Evolutionary conservation across 441 rosid species (phyloP), one percentile per base, ranked within the genome.

Genomic region (Euphorbia celastroides): DNA sequence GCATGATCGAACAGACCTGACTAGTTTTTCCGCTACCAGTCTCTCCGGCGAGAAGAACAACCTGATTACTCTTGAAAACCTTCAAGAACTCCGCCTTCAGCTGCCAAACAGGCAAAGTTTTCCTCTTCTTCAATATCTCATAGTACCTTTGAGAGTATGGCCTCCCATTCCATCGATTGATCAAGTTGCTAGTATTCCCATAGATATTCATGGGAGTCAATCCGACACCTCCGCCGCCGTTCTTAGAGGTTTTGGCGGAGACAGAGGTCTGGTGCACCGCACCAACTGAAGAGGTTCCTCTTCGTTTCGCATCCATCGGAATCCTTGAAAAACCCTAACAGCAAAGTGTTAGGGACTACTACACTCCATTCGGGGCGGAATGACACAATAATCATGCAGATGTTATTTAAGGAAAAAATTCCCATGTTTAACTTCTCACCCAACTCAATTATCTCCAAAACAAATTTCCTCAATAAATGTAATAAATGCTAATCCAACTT

Each of bases 1-100:
- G 26, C 56, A 52, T 26, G 7, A 62, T 34, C 64, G 44, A 25
- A 65, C 81, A 66, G 46, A 89, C 98, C 97, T 94, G 99, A 19
- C 98, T 94, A 10, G 99, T 94, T 84, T 94, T 94, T 42, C 99
- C 99, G 64, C 99, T 94, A 65, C 99, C 99, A 7, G 98, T 92
- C 78, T 94, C 99, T 54, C 98, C 99, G 23, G 92, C 98, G 38
- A 94, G 83, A 50, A 94, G 74, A 26, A 94, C 68, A 16, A 84
- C 87, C 80, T 90, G 98, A 74, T 79, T 86, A 38, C 59, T 61
- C 62, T 62, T 89, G 74, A 92, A 73, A 19, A 50, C 92, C 60
- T 67, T 76, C 68, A 92, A 79, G 46, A 94, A 94, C 75, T 94
- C 99, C 44, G 87, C 94, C 22, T 84, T 94, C 73, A 92, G 98